Percentiles rank a stretch among this genome's conserved stretches.
Conservation (phyloP, 805 yeast genomes). For the Alloascoidea africana region DNA sequence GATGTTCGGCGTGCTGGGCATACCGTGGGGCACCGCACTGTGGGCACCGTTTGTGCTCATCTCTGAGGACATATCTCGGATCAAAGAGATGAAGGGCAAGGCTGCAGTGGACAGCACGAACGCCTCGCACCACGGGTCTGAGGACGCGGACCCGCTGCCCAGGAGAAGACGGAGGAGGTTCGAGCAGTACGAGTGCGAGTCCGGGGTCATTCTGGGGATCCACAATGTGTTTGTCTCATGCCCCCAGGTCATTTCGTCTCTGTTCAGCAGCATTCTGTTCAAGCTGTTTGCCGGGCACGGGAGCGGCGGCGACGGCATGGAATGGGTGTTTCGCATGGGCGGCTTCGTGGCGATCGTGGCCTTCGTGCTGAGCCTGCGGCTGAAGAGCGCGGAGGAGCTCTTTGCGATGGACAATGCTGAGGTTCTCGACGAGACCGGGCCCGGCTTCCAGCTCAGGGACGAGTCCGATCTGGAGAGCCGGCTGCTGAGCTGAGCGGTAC, state of each 20-base stretch:
- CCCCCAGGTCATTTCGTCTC: slow-evolving; percentile 39
- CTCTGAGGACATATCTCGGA: slow-evolving; percentile 38
- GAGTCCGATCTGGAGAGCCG: not conserved
- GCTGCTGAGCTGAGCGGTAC: not conserved
- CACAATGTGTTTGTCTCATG: slow-evolving; percentile 44
- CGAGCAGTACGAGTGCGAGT: slow-evolving; percentile 29
- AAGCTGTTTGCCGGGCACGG: slow-evolving; percentile 17
- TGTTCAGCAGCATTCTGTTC: slow-evolving; percentile 31
- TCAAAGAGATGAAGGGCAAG: slow-evolving; percentile 27
- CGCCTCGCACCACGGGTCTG: not conserved
- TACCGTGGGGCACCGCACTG: slow-evolving; percentile 50
- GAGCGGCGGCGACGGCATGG: slow-evolving; percentile 22
- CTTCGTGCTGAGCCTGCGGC: slow-evolving; percentile 21
- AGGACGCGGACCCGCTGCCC: not conserved
- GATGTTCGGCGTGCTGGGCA: slow-evolving; percentile 36
- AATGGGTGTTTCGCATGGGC: slow-evolving; percentile 44
- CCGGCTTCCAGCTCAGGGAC: not conserved
- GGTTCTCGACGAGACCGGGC: not conserved
- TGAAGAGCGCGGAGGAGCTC: slow-evolving; percentile 26
- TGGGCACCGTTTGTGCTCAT: slow-evolving; percentile 57
- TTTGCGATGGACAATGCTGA: slow-evolving; percentile 10
- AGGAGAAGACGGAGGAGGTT: slow-evolving; percentile 3
- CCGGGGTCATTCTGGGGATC: slow-evolving; percentile 40
- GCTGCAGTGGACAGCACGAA: slow-evolving; percentile 9
- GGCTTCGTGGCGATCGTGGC: slow-evolving; percentile 37